Conservation (phyloP, 2,329 filamentous ascomycete genomes). For the Teratosphaeria pseudoeucalypti region DNA sequence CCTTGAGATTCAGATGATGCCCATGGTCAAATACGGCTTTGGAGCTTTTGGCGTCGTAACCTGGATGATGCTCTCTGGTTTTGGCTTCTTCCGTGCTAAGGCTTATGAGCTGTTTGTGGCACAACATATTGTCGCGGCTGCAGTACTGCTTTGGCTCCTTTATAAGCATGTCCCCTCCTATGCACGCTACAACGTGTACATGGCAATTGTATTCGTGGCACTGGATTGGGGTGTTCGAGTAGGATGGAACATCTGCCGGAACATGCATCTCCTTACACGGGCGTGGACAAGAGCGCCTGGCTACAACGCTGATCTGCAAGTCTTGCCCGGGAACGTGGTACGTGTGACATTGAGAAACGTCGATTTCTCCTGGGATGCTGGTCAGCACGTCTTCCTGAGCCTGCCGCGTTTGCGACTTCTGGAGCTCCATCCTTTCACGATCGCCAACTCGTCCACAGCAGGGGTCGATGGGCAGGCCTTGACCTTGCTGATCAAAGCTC, state of each 20-base stretch:
- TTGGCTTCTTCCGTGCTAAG: constrained; percentile 38
- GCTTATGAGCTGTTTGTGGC: constrained; percentile 46
- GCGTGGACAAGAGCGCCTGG: constrained; percentile 8
- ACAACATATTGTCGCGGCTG: constrained; percentile 43
- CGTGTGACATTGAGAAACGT: constrained; percentile 46
- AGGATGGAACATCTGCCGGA: constrained; percentile 16
- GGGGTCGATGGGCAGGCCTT: constrained; percentile 40
- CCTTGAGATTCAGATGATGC: constrained; percentile 38
- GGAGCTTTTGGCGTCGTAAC: constrained; percentile 42
- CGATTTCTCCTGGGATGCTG: constrained; percentile 48
- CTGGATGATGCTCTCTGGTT: constrained; percentile 43
- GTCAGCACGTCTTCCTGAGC: constrained; percentile 53
- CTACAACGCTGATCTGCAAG: constrained; percentile 18
- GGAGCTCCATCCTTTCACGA: constrained; percentile 56
- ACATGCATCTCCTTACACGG: constrained; percentile 14
- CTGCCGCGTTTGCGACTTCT: constrained; percentile 45
- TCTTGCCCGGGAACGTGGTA: constrained; percentile 46
- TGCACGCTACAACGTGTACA: constrained; percentile 21
- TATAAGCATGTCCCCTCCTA: constrained; percentile 38
- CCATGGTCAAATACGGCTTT: constrained; percentile 41
- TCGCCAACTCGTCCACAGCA: constrained; percentile 24
- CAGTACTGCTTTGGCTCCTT: constrained; percentile 38
- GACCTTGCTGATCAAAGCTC: constrained; percentile 20
- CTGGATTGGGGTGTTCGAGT: constrained; percentile 22
- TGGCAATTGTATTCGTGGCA: constrained; percentile 19